These are phyloP conservation scores for Diaporthe vexans DNA, from an alignment of 2,329 filamentous ascomycete genomes.

Conservation along the genomic window DNA sequence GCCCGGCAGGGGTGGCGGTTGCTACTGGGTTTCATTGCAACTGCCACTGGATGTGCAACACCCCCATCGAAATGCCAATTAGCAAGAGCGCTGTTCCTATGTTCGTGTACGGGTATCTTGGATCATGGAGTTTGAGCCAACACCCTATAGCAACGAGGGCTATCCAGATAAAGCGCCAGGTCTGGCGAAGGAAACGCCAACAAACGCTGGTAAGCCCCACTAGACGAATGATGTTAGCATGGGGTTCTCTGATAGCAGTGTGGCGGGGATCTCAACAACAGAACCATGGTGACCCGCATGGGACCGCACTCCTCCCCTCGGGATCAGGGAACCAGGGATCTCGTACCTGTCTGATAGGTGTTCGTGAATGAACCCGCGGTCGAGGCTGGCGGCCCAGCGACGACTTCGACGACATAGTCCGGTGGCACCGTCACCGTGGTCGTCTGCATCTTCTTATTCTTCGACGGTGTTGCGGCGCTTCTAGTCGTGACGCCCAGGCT, in stretches of 20 bases:
- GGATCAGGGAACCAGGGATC: neutral
- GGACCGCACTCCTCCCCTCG: neutral
- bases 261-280: neutral
- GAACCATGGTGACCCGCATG: neutral
- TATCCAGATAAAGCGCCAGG: neutral
- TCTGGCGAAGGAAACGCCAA: neutral
- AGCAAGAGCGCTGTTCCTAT: too few relatives aligned
- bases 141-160: neutral
- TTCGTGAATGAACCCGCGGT: neutral
- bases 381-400: neutral
- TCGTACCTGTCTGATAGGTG: neutral
- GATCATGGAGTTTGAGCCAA: too few relatives aligned
- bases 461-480: neutral
- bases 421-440: slow-evolving; percentile 12
- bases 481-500: neutral
- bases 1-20: too few relatives aligned
- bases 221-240: slow-evolving; percentile 5
- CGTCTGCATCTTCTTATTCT: neutral
- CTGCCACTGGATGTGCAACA: too few relatives aligned
- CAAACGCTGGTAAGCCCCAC: neutral
- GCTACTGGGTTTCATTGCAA: too few relatives aligned
- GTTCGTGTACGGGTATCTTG: too few relatives aligned
- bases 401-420: neutral
- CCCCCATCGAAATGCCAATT: neutral
- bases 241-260: neutral